These are phyloP conservation scores for Metarhizium sp. DNA, from an alignment of 2,329 filamentous ascomycete species.

Conservation along the genomic window DNA sequence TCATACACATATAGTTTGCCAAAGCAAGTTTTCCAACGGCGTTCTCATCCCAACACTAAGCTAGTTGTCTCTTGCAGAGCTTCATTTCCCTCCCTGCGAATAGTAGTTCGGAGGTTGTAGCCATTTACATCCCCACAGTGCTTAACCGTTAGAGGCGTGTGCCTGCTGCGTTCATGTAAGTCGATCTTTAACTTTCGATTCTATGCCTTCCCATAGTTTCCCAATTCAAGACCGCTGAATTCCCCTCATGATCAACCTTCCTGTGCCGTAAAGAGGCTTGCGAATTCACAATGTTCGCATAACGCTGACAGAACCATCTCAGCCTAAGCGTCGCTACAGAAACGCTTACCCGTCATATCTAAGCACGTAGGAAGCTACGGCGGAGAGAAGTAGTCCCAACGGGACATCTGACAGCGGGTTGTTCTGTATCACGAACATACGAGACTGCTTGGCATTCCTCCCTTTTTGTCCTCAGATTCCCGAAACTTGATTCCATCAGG, in stretches of 20 bases:
- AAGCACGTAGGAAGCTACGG: not conserved
- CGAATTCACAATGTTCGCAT: not conserved
- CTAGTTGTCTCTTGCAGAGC: slow-evolving; percentile 9
- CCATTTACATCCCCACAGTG: slow-evolving; percentile 2
- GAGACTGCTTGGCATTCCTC: slow-evolving; percentile 11
- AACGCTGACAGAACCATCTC: not conserved
- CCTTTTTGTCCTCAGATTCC: slow-evolving; percentile 6
- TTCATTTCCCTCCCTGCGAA: slow-evolving; percentile 15
- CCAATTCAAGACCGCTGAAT: not conserved
- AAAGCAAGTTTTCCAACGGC: slow-evolving; percentile 4
- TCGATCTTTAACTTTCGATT: not conserved
- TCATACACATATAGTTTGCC: not conserved
- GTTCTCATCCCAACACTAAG: not conserved
- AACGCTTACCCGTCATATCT: not conserved
- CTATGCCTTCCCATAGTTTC: not conserved
- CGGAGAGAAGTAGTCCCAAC: not conserved
- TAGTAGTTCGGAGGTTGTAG: slow-evolving; percentile 11
- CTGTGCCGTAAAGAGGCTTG: not conserved
- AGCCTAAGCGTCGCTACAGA: not conserved
- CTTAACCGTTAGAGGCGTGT: slow-evolving; percentile 5
- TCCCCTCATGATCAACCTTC: not conserved
- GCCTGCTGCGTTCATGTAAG: not conserved
- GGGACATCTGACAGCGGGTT: slow-evolving; percentile 5
- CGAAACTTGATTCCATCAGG: slow-evolving; percentile 10
- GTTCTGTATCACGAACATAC: slow-evolving; percentile 11